These are phyloP conservation scores for Chalaropsis thielavioides DNA, from an alignment of 2,329 filamentous ascomycete species.

Conservation along the genomic window DNA sequence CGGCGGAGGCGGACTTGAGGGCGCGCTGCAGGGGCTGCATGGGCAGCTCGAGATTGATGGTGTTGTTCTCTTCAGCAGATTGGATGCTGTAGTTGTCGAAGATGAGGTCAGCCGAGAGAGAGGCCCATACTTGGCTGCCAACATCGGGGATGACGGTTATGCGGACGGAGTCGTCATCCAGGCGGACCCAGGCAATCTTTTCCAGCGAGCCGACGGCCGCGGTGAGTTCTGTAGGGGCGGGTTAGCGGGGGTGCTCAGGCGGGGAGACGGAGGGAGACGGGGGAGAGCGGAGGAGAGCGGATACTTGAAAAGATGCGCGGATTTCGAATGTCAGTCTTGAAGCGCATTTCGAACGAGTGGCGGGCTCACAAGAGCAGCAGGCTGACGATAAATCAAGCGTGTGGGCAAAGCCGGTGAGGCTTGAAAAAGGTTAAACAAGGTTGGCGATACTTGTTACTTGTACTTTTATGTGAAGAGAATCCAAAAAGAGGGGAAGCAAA, in stretches of 20 bases:
- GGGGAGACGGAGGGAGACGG: neutral
- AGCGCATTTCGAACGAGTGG: conserved; percentile 37
- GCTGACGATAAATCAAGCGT: neutral
- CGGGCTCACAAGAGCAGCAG: neutral
- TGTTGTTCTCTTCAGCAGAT: conserved; percentile 67
- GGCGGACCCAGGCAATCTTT: conserved; percentile 78
- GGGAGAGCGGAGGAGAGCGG: neutral
- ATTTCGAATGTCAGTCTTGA: conserved; percentile 51
- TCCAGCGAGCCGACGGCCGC: conserved; percentile 52
- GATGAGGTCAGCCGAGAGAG: conserved; percentile 60
- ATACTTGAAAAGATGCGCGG: conserved; percentile 51
- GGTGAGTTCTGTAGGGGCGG: conserved; percentile 39
- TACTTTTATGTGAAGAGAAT: too few species aligned
- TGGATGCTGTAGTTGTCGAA: conserved; percentile 77
- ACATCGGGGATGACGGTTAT: conserved; percentile 94
- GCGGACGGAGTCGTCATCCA: conserved; percentile 74
- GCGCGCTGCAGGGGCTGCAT: conserved; percentile 78
- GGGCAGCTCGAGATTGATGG: conserved; percentile 92
- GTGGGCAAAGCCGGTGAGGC: neutral
- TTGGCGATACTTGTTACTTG: too few species aligned
- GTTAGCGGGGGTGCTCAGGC: neutral
- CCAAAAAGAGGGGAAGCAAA: too few species aligned
- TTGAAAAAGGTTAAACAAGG: neutral
- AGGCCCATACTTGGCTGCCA: conserved; percentile 90
- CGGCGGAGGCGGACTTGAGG: conserved; percentile 64